Base-by-base conservation (phyloP, 2,329 filamentous ascomycete species). In the Pestalotiopsis sp. region DNA sequence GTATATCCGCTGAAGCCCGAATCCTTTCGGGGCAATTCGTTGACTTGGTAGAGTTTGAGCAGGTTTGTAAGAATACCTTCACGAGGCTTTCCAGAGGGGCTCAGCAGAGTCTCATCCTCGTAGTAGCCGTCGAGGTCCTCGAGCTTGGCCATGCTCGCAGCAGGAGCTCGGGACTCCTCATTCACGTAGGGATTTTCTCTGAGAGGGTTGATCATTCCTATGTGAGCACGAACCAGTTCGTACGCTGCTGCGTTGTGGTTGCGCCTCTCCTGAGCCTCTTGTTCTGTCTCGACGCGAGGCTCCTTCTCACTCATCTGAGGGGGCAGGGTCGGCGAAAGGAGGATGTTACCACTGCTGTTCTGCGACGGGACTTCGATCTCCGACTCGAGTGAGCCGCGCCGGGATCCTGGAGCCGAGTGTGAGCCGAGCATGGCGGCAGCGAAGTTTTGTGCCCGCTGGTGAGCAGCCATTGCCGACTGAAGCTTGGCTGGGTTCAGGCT, bases 61-160 rank as follows among this genome's bases (percentile, higher is more conserved):
- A 85, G 80, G 70, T 85, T 82, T 4, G 83, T 82, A 5, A 85
- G 76, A 1, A 85, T 80, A 66, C 83, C 81, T 20, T 82, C 81
- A 2, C 83, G 82, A 63, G 80, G 75, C 2, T 75, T 75, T 6
- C 64, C 59, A 58, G 62, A 70, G 57, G 6, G 57, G 69, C 64
- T 62, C 68, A 38, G 23, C 5, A 36, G 68, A 31, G 69, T 58
- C 12, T 66, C 65, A 17, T 66, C 52, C 23, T 61, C 36, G 59
- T 45, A 25, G 7, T 39, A 59, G 52, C 59, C 23, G 52, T 25
- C 59, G 20, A 66, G 52, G 25, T 56, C 31, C 12, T 66, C 64
- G 27, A 49, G 31, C 27, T 36, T 20, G 36, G 23, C 36, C 45
- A 36, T 36, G 31, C 31, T 36, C 7, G 31, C 31, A n/a, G 13